A percentile compares a stretch with the other conserved stretches of the same genome.
These are phyloP conservation scores for Dioszegia aurantiaca DNA, from an alignment of 768 basidiomycete species.

Conservation along the genomic window DNA sequence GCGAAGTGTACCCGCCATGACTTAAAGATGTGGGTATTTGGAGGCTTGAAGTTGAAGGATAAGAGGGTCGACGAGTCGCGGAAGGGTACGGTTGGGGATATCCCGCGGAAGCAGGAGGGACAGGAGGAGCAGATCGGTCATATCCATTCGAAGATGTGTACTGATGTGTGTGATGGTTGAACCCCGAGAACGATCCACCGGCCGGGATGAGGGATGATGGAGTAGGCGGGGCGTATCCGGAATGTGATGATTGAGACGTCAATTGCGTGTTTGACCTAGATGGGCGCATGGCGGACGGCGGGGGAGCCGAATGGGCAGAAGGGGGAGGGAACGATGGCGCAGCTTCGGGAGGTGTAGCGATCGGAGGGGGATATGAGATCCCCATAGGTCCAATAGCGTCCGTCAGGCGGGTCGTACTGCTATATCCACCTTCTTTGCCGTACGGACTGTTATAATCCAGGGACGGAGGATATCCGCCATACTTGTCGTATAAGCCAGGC, in stretches of 20 bases:
- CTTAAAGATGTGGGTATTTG: background rate
- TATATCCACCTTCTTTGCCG: background rate
- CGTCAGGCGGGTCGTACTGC: conserved; percentile 34
- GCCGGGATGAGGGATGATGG: conserved; percentile 5
- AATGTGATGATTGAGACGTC: background rate
- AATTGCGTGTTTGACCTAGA: conserved; percentile 14
- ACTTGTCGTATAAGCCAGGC: conserved; percentile 7
- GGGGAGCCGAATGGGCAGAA: background rate
- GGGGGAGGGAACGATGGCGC: conserved; percentile 11
- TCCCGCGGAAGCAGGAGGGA: background rate
- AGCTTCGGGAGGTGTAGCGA: conserved; percentile 13
- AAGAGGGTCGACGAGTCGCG: background rate
- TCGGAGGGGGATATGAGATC: conserved; percentile 39
- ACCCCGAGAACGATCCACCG: background rate
- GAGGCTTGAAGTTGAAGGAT: background rate
- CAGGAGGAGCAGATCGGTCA: background rate
- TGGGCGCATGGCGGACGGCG: conserved; percentile 3
- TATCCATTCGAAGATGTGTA: background rate
- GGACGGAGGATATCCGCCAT: conserved; percentile 30
- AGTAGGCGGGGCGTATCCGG: background rate
- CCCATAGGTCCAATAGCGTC: conserved; percentile 37
- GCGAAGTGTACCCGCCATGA: conserved; percentile 4
- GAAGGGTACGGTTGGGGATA: conserved; percentile 2
- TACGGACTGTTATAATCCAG: conserved; percentile 17
- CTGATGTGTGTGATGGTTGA: too few species aligned